Evolutionary conservation across 345 rosid genomes (phyloP).

Genomic region (Cardiospermum halicacabum): DNA sequence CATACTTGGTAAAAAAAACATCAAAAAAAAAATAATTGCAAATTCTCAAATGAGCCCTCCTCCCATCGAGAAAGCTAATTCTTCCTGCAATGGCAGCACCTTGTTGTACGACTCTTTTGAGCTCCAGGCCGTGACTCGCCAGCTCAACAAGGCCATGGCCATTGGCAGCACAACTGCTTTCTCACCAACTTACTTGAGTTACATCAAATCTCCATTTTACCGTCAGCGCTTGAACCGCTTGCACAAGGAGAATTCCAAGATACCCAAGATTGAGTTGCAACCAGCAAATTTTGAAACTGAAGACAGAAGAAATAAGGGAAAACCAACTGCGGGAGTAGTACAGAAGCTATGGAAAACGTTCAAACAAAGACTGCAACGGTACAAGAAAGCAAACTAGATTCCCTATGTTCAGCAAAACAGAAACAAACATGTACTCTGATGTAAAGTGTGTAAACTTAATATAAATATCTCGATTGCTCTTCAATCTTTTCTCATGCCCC

Average conservation of each 20-base stretch:
- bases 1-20: background rate
- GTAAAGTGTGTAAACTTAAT: background rate
- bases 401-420: background rate
- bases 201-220: slow-evolving; percentile 25
- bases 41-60: background rate
- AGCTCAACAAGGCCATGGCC: slow-evolving; percentile 43
- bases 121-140: slow-evolving; percentile 34
- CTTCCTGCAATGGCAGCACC: slow-evolving; percentile 26
- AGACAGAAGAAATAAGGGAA: slow-evolving; percentile 4
- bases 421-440: background rate
- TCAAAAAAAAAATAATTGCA: too few species aligned
- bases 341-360: slow-evolving; percentile 44
- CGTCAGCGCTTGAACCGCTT: slow-evolving; percentile 14
- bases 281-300: background rate
- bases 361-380: slow-evolving; percentile 26
- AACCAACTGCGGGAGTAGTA: slow-evolving; percentile 19
- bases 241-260: slow-evolving; percentile 17
- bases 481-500: background rate
- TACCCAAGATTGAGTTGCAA: slow-evolving; percentile 15
- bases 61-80: slow-evolving; percentile 13
- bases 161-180: slow-evolving; percentile 21
- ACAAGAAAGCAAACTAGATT: slow-evolving; percentile 5
- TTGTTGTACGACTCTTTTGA: slow-evolving; percentile 45
- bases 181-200: slow-evolving; percentile 16
- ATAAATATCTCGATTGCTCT: too few species aligned